These are phyloP conservation scores for Sanguinoderma infundibulare DNA, from an alignment of 1,284 basidiomycete genomes.

Conservation along the genomic window DNA sequence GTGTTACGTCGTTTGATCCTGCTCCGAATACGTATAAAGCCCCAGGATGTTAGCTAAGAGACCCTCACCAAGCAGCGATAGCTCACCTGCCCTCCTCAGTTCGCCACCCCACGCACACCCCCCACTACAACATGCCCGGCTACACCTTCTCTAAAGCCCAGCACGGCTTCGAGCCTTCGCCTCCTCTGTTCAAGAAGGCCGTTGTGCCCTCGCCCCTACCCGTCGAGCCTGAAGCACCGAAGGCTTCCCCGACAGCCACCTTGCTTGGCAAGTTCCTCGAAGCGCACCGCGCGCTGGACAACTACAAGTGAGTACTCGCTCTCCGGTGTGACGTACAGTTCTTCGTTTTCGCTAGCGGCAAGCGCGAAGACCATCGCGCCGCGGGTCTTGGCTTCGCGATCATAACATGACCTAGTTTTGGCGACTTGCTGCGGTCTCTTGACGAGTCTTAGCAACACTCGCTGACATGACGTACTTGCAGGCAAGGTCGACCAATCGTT, in stretches of 20 bases:
- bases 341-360: not conserved
- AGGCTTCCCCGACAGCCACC: conserved; percentile 20
- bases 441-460: not conserved
- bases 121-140: conserved; percentile 15
- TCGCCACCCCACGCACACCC: not conserved
- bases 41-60: conserved; percentile 10
- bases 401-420: not conserved
- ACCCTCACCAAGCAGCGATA: conserved; percentile 14
- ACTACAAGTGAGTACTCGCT: conserved; percentile 30
- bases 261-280: conserved; percentile 33
- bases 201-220: conserved; percentile 1
- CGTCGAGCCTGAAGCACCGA: not conserved
- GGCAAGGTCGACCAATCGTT: conserved; percentile 63
- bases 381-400: not conserved
- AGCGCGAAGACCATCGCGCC: not conserved
- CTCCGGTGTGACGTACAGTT: not conserved
- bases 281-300: conserved; percentile 32
- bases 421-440: not conserved
- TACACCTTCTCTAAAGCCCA: conserved; percentile 21
- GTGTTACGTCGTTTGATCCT: conserved; percentile 8
- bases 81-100: conserved; percentile 4
- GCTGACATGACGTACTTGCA: conserved; percentile 29
- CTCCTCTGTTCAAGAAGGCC: conserved; percentile 19
- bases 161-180: conserved; percentile 9
- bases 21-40: conserved; percentile 18